Evolutionary conservation across 2,329 filamentous ascomycete species (phyloP).

Genomic region (Fusarium sulawesiense): DNA sequence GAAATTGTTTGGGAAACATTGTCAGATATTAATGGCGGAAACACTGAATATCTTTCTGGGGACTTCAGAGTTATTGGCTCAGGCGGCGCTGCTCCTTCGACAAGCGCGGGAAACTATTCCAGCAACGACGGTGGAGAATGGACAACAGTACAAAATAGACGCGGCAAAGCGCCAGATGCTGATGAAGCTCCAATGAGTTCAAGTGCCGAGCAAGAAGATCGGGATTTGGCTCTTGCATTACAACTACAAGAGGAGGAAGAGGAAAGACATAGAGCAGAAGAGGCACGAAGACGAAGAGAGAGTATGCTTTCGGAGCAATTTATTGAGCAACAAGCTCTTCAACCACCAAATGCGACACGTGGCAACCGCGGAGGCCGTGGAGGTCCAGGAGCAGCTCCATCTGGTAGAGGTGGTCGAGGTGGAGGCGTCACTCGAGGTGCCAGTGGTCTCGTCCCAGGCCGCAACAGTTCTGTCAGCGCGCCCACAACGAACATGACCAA

Average conservation of each 20-base stretch:
- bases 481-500: slow-evolving; percentile 33
- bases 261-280: slow-evolving; percentile 74
- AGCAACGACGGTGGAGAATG: slow-evolving; percentile 56
- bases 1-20: slow-evolving; percentile 98
- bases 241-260: slow-evolving; percentile 97
- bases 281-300: slow-evolving; percentile 73
- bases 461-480: slow-evolving; percentile 41
- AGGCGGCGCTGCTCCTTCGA: slow-evolving; percentile 38
- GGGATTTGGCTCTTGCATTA: slow-evolving; percentile 86
- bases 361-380: slow-evolving; percentile 36
- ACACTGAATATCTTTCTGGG: slow-evolving; percentile 86
- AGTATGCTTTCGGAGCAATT: slow-evolving; percentile 75
- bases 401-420: slow-evolving; percentile 16
- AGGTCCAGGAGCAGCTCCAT: slow-evolving; percentile 9
- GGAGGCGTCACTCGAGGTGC: slow-evolving; percentile 35
- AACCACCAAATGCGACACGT: slow-evolving; percentile 45
- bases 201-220: slow-evolving; percentile 78
- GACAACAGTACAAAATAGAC: slow-evolving; percentile 63
- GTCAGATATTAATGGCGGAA: slow-evolving; percentile 85
- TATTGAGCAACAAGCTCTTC: slow-evolving; percentile 71
- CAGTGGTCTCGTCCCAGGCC: slow-evolving; percentile 38
- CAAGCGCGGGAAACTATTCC: slow-evolving; percentile 25
- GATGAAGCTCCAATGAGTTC: slow-evolving; percentile 52
- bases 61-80: slow-evolving; percentile 88
- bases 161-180: slow-evolving; percentile 46